Base-by-base conservation (phyloP, 345 rosid genomes). In the Euphorbia tirucalli region DNA sequence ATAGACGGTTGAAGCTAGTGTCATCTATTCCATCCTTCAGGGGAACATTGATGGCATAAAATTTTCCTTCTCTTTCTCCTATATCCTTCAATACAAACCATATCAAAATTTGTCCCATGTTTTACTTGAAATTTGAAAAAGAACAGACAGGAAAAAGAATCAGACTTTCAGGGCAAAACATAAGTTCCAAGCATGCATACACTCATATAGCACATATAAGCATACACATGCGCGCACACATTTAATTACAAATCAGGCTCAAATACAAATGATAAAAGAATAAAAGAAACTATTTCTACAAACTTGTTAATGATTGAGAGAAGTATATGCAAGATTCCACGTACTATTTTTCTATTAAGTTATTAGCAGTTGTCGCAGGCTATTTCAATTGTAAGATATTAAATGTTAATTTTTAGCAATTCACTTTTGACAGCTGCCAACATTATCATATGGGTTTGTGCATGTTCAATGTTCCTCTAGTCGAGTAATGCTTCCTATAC, bases 21-120 rank as follows among this genome's bases (percentile, higher is more conserved):
- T 95, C 99, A 74, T 95, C 98, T 71, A 95, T 95, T 70, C 99
- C 99, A 87, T 95, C 98, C 83, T 88, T 95, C 69, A 92, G 83
- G 11, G 99, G 99, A 54, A 95, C 98, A 81, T 95, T 95, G 66
- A 95, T 95, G 74, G 98, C 96, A 71, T 95, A 95, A 78, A 82
- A 92, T 83, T 88, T 92, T 63, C 99, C 99, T 86, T 89, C 97
- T 82, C 88, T 87, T 87, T 85, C 98, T 88, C 99, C 98, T 81
- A 88, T 71, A 75, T 92, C 98, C 99, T 95, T 85, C 90, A 81
- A 83, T 72, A 61, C 63, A 61, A 68, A 80, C 31, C 59, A 73
- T 48, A 55, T 60, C 80, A 75, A 71, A 64, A 69, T 41, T 60
- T 59, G 71, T 27, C 55, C 67, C 61, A 44, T 56, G 54, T 76